Percentiles rank a stretch among this genome's conserved stretches.
phyloP scores from a whole-genome alignment of 495 filamentous ascomycete genomes.

The Gamarada debralockiae region DNA sequence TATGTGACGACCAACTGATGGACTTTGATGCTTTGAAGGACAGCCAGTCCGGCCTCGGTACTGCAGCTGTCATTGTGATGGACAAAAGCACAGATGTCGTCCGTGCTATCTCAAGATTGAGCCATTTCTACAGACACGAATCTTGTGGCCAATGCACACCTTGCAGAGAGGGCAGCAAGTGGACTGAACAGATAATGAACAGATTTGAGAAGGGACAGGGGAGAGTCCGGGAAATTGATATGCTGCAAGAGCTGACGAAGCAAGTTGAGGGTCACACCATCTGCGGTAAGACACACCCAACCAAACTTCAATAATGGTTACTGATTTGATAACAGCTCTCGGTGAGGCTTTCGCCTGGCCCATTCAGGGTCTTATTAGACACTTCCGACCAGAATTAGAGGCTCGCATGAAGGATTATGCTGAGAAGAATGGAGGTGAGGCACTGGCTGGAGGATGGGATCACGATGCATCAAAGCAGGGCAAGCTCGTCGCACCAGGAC shows the following conservation, averaged over 20 bases:
- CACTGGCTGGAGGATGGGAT: slow-evolving; percentile 85
- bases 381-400: slow-evolving; percentile 95
- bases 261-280: slow-evolving; percentile 99
- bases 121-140: slow-evolving; percentile 97
- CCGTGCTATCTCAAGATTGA: slow-evolving; percentile 84
- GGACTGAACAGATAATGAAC: slow-evolving; percentile 98
- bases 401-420: slow-evolving; percentile 76
- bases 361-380: slow-evolving; percentile 93
- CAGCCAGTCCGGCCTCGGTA: slow-evolving; percentile 92
- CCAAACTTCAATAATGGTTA: slow-evolving; percentile 1
- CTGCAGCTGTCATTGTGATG: slow-evolving; percentile 98
- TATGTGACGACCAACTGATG: slow-evolving; percentile 95
- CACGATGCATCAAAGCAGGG: slow-evolving; percentile 73
- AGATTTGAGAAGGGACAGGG: slow-evolving; percentile 89
- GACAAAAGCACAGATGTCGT: slow-evolving; percentile 97
- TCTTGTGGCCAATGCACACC: slow-evolving; percentile 98
- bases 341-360: slow-evolving; percentile 99
- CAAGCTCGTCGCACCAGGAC: slow-evolving; percentile 82
- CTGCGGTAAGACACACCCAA: slow-evolving; percentile 57
- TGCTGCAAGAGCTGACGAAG: slow-evolving; percentile 98
- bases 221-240: slow-evolving; percentile 90
- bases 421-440: slow-evolving; percentile 60
- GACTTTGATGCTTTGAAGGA: slow-evolving; percentile 99
- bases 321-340: slow-evolving; percentile 50
- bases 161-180: slow-evolving; percentile 94